Base-by-base conservation (phyloP, 495 filamentous ascomycete species). In the Bacidia rubella region DNA sequence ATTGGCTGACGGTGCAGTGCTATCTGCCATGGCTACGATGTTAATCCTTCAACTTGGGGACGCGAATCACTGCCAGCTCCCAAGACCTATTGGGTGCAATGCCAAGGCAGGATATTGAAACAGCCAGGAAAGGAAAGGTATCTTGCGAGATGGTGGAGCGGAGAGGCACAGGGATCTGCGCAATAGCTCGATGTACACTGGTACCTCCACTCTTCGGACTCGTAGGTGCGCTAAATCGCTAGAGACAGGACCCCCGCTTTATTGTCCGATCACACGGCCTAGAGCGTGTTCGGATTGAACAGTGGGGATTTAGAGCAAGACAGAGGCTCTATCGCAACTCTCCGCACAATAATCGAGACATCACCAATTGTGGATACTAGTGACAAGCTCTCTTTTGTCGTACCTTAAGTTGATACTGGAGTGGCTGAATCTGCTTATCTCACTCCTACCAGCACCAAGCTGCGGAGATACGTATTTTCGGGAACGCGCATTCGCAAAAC, bases 1-100 rank as follows among this genome's bases (percentile, higher is more conserved):
- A 57, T 84, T 83, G 35, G 42, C 43, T 2, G 40, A 42, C 26
- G 42, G 52, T 7, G 4, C 45, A 50, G 41, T 51, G 38, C 20
- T 54, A 21, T 56, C 49, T 15, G 55, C 24, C 58, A 60, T 60
- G 27, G 9, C 51, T 22, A 32, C 41, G 9, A 35, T 15, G 15
- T 7, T 35, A 15, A 15, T 7, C 15, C 7, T 5, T 5, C 7
- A 15, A 35, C 7, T 35, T 15, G 15, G 15, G 7, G 29, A 35
- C 5, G 29, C 29, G 15, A 15, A 5, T 35, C 29, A 15, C 5
- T 7, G 29, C 29, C 15, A 15, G 29, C 29, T 15, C 29, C 15
- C 29, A 35, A 35, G 5, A 35, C 29, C 29, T 35, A 15, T 35
- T 7, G 15, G 15, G n/a, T n/a, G 7, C 29, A 35, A 35, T 5